These are phyloP conservation scores for Epithele typhae DNA, from an alignment of 768 basidiomycete genomes.

Conservation along the genomic window DNA sequence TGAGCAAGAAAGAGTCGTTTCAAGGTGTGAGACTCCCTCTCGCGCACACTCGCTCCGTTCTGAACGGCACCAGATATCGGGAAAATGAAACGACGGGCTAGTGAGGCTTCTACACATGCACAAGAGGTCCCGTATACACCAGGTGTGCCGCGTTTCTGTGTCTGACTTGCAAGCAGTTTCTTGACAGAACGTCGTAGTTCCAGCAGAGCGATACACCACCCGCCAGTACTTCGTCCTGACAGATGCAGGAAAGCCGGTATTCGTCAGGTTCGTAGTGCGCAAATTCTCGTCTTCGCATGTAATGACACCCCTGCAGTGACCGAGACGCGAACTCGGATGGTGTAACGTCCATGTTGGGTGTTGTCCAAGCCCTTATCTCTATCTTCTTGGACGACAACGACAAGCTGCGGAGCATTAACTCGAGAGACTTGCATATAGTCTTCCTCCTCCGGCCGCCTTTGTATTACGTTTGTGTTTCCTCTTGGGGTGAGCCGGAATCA, in stretches of 20 bases:
- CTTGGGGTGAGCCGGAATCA: slow-evolving; percentile 95
- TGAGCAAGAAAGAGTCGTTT: slow-evolving; percentile 47
- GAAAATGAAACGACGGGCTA: neutral
- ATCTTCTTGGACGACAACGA: slow-evolving; percentile 94
- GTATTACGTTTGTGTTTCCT: slow-evolving; percentile 88
- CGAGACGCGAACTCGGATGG: slow-evolving; percentile 56
- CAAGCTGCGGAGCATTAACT: slow-evolving; percentile 78
- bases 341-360: slow-evolving; percentile 77
- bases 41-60: neutral
- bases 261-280: slow-evolving; percentile 54
- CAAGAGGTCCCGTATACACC: slow-evolving; percentile 37
- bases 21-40: slow-evolving; percentile 34
- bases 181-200: too few relatives aligned
- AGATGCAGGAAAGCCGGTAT: slow-evolving; percentile 97
- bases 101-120: slow-evolving; percentile 21
- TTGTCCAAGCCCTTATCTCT: slow-evolving; percentile 94
- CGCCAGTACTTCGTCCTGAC: slow-evolving; percentile 87
- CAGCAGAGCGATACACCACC: slow-evolving; percentile 15
- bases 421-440: slow-evolving; percentile 76
- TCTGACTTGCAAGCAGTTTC: too few relatives aligned
- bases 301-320: slow-evolving; percentile 36
- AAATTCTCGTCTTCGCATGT: neutral
- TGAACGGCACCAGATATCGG: neutral
- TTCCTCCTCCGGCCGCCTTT: slow-evolving; percentile 85
- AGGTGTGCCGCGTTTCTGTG: slow-evolving; percentile 28